Conservation (phyloP, 2,329 filamentous ascomycete genomes). For the Huntiella bhutanensis region DNA sequence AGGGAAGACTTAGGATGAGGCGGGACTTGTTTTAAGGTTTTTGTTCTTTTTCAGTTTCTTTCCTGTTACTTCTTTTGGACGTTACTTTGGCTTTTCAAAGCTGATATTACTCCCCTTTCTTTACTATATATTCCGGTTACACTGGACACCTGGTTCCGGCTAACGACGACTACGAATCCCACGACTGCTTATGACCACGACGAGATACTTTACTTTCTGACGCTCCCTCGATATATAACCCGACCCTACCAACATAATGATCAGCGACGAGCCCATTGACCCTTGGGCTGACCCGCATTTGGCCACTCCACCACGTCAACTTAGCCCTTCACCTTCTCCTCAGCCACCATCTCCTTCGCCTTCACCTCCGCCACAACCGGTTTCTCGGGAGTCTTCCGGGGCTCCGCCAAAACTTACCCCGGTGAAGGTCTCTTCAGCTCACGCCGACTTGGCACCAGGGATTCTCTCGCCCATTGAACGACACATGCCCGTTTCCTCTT, state of each 20-base stretch:
- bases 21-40: neutral
- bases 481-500: slow-evolving; percentile 14
- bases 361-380: neutral
- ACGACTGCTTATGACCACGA: no score
- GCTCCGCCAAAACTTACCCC: neutral
- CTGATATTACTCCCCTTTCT: neutral
- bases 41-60: neutral
- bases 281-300: slow-evolving; percentile 8
- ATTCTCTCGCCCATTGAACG: slow-evolving; percentile 9
- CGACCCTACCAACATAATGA: neutral
- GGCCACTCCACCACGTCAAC: neutral
- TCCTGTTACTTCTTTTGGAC: neutral
- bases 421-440: neutral
- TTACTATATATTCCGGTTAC: no score
- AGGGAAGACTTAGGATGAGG: no score
- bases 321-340: neutral
- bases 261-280: slow-evolving; percentile 10
- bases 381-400: neutral
- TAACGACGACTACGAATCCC: no score
- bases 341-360: neutral
- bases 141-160: no score
- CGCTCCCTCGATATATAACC: neutral
- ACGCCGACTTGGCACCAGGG: slow-evolving; percentile 1
- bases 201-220: neutral
- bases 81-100: neutral